Evolutionary conservation across 75 land plant species (phyloP).

Genomic region (Isoetes taiwanensis): DNA sequence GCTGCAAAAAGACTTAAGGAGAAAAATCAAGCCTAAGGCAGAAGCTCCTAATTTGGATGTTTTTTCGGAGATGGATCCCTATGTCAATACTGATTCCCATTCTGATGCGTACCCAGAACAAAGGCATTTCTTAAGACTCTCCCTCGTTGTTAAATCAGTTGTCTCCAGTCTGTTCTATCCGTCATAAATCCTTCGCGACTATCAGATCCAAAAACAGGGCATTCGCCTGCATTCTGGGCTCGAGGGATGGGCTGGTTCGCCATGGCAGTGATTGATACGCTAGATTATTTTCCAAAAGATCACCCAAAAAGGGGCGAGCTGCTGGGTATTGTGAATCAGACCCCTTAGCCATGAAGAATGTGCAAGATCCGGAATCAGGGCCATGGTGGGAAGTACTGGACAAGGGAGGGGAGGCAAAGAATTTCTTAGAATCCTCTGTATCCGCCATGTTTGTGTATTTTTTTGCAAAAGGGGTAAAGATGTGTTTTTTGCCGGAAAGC

Average conservation of each 20-base stretch:
- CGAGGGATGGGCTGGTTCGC: constrained; percentile 17
- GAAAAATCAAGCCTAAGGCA: too few relatives aligned
- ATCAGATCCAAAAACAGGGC: constrained; percentile 20
- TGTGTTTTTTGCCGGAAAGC: constrained; percentile 4
- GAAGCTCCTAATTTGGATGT: too few relatives aligned
- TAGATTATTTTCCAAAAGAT: constrained; percentile 17
- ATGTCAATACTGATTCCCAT: too few relatives aligned
- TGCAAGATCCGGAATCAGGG: constrained; percentile 16
- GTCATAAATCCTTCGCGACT: too few relatives aligned
- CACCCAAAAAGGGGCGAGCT: constrained; percentile 8
- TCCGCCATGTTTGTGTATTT: constrained; percentile 19
- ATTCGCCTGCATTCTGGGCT: constrained; percentile 24
- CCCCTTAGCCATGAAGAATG: constrained; percentile 11
- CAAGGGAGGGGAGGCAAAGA: constrained; percentile 4
- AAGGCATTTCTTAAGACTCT: too few relatives aligned
- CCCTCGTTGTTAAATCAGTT: too few relatives aligned
- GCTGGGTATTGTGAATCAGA: constrained; percentile 10
- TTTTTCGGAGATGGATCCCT: too few relatives aligned
- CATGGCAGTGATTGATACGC: constrained; percentile 19
- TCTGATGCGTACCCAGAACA: too few relatives aligned
- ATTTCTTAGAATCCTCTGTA: constrained; percentile 22
- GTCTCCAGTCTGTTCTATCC: too few relatives aligned
- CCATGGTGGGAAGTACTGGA: constrained; percentile 29
- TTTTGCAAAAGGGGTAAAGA: constrained; percentile 10
- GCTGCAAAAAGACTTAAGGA: too few relatives aligned